Conservation (phyloP, 768 basidiomycete genomes). For the Pisolithus albus region DNA sequence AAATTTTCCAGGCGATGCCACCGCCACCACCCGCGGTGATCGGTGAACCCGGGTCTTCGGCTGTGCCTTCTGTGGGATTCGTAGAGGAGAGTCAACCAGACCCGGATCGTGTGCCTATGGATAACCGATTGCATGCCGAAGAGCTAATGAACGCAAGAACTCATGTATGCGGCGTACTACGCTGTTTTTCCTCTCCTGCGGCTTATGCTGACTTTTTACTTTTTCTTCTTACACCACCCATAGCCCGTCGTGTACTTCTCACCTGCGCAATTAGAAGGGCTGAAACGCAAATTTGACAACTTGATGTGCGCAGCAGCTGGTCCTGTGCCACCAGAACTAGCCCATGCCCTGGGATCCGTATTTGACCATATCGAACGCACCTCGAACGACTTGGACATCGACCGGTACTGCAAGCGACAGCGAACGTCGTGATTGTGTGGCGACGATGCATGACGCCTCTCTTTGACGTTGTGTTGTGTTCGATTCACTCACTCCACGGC, state of each 20-base stretch:
- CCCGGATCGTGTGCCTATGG: conserved; percentile 11
- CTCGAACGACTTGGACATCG: conserved; percentile 19
- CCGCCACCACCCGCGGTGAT: conserved; percentile 2
- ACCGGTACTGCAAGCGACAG: conserved; percentile 20
- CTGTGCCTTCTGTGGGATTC: neutral
- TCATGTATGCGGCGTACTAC: conserved; percentile 10
- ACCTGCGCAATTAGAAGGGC: conserved; percentile 24
- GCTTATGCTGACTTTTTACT: too few relatives aligned
- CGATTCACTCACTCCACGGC: neutral
- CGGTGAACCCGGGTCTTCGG: neutral
- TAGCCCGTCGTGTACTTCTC: conserved; percentile 26
- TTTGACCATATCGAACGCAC: conserved; percentile 30
- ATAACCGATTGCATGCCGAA: conserved; percentile 13
- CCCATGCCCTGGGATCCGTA: conserved; percentile 26
- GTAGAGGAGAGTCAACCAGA: conserved; percentile 9
- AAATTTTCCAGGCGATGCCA: conserved; percentile 5
- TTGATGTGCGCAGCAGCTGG: conserved; percentile 27
- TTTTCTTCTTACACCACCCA: neutral
- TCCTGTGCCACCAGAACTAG: conserved; percentile 25
- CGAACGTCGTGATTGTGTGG: conserved; percentile 14
- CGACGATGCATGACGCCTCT: neutral
- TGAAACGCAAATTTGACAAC: conserved; percentile 26
- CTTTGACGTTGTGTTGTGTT: neutral
- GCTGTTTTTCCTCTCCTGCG: neutral
- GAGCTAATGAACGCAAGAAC: conserved; percentile 12